These are phyloP conservation scores for Ophiocordyceps robertsii DNA, from an alignment of 2,329 filamentous ascomycete species.

Conservation along the genomic window DNA sequence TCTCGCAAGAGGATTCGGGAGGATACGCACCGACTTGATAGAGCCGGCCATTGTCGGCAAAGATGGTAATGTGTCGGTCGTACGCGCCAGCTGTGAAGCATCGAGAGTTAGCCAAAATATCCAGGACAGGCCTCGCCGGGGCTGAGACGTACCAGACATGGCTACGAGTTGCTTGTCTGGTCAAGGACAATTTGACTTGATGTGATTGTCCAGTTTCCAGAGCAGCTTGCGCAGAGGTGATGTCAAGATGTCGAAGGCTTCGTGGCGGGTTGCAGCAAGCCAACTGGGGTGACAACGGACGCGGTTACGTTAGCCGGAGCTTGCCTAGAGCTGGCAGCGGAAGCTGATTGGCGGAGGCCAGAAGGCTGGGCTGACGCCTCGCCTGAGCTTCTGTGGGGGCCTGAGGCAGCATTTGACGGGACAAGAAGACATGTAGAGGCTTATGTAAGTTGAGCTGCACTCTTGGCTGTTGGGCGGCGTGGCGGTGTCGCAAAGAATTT, in stretches of 20 bases:
- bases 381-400: slow-evolving; percentile 9
- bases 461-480: slow-evolving; percentile 1
- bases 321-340: slow-evolving; percentile 27
- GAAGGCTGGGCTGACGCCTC: slow-evolving; percentile 21
- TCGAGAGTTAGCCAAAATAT: slow-evolving; percentile 12
- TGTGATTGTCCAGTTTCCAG: slow-evolving; percentile 1
- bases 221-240: background rate
- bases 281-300: slow-evolving; percentile 11
- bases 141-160: slow-evolving; percentile 37
- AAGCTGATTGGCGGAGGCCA: slow-evolving; percentile 12
- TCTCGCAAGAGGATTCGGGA: background rate
- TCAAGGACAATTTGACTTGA: slow-evolving; percentile 2
- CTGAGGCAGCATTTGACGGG: slow-evolving; percentile 16
- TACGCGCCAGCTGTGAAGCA: slow-evolving; percentile 53
- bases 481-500: background rate
- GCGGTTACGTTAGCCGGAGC: slow-evolving; percentile 34
- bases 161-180: slow-evolving; percentile 18
- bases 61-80: slow-evolving; percentile 99
- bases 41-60: slow-evolving; percentile 93
- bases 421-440: no score
- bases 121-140: slow-evolving; percentile 1
- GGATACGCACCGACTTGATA: slow-evolving; percentile 94
- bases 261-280: background rate
- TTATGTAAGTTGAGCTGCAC: no score
- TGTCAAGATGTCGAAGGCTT: slow-evolving; percentile 2